These are phyloP conservation scores for Backusella sp. DNA, from an alignment of 192 early-diverging fungal genomes.

Conservation along the genomic window DNA sequence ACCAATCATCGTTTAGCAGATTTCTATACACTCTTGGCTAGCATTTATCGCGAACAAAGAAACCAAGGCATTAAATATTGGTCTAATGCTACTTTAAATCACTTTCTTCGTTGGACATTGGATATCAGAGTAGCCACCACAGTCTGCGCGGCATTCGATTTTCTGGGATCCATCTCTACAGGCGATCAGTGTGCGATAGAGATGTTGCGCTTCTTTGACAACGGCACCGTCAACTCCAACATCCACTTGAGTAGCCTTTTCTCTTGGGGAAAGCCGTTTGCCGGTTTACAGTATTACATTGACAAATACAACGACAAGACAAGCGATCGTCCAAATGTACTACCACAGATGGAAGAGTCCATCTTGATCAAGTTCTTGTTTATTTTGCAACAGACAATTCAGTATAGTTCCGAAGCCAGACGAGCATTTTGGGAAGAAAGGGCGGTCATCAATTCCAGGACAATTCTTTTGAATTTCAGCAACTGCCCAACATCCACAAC, in stretches of 20 bases:
- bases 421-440: slow-evolving; percentile 64
- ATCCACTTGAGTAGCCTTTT: slow-evolving; percentile 41
- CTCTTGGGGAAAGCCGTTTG: slow-evolving; percentile 82
- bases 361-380: slow-evolving; percentile 77
- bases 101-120: slow-evolving; percentile 64
- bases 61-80: slow-evolving; percentile 78
- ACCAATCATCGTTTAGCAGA: slow-evolving; percentile 55
- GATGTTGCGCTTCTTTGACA: slow-evolving; percentile 56
- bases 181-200: slow-evolving; percentile 66
- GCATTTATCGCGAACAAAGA: slow-evolving; percentile 71
- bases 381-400: slow-evolving; percentile 73
- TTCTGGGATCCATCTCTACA: slow-evolving; percentile 80
- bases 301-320: slow-evolving; percentile 35
- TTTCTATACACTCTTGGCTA: slow-evolving; percentile 70
- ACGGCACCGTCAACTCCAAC: slow-evolving; percentile 18
- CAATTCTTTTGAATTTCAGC: slow-evolving; percentile 76
- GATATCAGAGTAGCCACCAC: slow-evolving; percentile 60
- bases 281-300: slow-evolving; percentile 69
- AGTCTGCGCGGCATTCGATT: slow-evolving; percentile 73
- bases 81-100: slow-evolving; percentile 51
- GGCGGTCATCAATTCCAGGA: slow-evolving; percentile 60
- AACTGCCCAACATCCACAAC: slow-evolving; percentile 71
- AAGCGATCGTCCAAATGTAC: slow-evolving; percentile 12
- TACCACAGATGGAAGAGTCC: slow-evolving; percentile 62
- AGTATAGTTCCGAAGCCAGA: slow-evolving; percentile 72